phyloP scores from a whole-genome alignment of 345 rosid genomes.

The Eucalyptus pauciflora region DNA sequence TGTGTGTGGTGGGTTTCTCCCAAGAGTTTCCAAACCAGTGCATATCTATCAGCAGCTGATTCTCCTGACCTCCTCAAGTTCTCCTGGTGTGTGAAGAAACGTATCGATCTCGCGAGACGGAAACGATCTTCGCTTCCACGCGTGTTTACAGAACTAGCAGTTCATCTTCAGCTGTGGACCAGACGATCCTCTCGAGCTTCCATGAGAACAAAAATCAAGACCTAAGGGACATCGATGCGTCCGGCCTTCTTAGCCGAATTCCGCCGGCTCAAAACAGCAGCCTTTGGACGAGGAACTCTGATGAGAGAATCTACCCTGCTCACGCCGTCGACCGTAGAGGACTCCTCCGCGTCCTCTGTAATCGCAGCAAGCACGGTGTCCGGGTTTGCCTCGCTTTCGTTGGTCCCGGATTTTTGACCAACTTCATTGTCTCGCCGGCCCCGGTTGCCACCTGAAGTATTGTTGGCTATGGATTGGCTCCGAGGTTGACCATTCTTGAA shows the following conservation, averaged over 20 bases:
- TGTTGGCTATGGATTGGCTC: background rate
- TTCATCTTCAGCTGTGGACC: background rate
- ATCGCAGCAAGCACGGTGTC: background rate
- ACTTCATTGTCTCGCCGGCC: background rate
- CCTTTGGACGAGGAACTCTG: background rate
- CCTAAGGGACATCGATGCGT: background rate
- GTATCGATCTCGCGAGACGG: background rate
- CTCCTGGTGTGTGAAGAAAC: background rate
- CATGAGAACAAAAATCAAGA: background rate
- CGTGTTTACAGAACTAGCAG: background rate
- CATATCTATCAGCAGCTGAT: background rate
- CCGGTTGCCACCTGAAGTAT: background rate
- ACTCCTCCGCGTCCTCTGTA: background rate
- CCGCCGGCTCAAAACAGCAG: background rate
- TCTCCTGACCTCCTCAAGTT: background rate
- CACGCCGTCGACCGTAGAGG: background rate
- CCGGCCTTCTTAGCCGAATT: background rate
- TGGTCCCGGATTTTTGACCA: background rate
- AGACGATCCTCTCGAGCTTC: background rate
- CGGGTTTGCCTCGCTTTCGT: background rate
- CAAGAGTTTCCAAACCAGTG: background rate
- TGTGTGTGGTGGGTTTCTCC: background rate
- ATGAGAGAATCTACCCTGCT: background rate
- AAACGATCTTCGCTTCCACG: background rate
- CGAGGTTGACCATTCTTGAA: slow-evolving; percentile 14